These are phyloP conservation scores for Hypoxylon sp. DNA, from an alignment of 2,329 filamentous ascomycete genomes.

Conservation along the genomic window DNA sequence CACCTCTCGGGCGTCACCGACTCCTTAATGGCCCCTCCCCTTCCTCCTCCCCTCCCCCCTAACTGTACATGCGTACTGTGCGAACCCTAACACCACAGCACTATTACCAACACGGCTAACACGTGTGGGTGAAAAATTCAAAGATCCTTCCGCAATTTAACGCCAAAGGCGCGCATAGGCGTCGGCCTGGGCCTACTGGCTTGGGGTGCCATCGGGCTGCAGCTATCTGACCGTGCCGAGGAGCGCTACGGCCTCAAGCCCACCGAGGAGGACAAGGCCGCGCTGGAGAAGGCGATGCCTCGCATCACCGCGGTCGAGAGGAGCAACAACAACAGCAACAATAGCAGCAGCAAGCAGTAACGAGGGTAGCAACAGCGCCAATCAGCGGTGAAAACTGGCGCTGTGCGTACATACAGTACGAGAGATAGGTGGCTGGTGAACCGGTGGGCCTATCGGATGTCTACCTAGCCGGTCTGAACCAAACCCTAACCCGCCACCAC, in stretches of 20 bases:
- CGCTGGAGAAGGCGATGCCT: conserved; percentile 73
- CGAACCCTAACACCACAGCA: conserved; percentile 9
- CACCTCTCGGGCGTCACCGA: conserved; percentile 42
- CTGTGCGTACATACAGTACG: neutral
- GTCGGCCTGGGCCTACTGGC: conserved; percentile 82
- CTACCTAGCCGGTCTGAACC: conserved; percentile 28
- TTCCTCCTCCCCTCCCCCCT: neutral
- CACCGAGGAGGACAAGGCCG: conserved; percentile 79
- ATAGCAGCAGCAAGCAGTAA: neutral
- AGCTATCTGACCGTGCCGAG: conserved; percentile 80
- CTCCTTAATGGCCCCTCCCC: conserved; percentile 1
- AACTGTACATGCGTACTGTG: conserved; percentile 6
- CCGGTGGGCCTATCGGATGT: conserved; percentile 36
- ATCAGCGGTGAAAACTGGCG: conserved; percentile 30
- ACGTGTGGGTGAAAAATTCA: conserved; percentile 6
- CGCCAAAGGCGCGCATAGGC: conserved; percentile 77
- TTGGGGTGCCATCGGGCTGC: conserved; percentile 82
- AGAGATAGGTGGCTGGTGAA: conserved; percentile 5
- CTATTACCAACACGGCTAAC: conserved; percentile 1
- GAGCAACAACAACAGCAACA: conserved; percentile 35
- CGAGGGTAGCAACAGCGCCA: conserved; percentile 2
- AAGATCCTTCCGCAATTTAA: conserved; percentile 79
- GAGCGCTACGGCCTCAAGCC: conserved; percentile 80
- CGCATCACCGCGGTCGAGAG: conserved; percentile 73
- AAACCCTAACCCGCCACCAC: conserved; percentile 2